Conservation (phyloP, 1,284 basidiomycete species). For the Singerocomus rubriflavus region DNA sequence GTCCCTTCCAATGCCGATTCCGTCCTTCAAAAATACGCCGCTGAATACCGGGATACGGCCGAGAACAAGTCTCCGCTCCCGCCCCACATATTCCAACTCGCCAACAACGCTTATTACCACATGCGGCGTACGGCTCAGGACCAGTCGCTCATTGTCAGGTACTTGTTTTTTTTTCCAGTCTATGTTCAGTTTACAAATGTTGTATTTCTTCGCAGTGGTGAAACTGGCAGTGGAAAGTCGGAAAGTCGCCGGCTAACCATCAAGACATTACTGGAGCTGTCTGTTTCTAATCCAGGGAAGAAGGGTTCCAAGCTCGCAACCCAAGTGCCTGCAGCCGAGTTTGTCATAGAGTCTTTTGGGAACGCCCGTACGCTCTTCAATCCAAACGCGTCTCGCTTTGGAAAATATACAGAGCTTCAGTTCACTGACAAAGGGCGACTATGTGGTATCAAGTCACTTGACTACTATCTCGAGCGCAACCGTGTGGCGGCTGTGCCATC, state of each 20-base stretch:
- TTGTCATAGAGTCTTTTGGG: constrained; percentile 92
- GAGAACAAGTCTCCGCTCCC: constrained; percentile 53
- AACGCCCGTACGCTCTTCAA: constrained; percentile 89
- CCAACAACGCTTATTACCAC: constrained; percentile 93
- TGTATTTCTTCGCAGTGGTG: constrained; percentile 56
- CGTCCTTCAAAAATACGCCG: constrained; percentile 78
- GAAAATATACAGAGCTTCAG: constrained; percentile 93
- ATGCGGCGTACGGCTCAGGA: constrained; percentile 94
- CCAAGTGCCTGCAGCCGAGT: constrained; percentile 91
- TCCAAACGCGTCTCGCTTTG: constrained; percentile 87
- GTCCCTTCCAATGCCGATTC: constrained; percentile 79
- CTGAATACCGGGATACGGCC: constrained; percentile 65
- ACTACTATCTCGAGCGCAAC: constrained; percentile 94
- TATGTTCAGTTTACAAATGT: not conserved
- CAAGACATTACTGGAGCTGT: constrained; percentile 86
- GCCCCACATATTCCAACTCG: constrained; percentile 87
- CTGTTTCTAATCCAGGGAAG: constrained; percentile 87
- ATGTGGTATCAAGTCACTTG: constrained; percentile 90
- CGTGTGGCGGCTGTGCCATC: constrained; percentile 78
- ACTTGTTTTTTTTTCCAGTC: constrained; percentile 6
- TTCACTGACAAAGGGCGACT: constrained; percentile 89
- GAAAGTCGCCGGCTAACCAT: constrained; percentile 89
- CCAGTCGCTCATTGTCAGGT: constrained; percentile 86
- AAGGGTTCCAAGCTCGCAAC: constrained; percentile 85
- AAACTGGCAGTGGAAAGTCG: constrained; percentile 92